Conservation (phyloP, 2,329 filamentous ascomycete species). For the Venturia nashicola region DNA sequence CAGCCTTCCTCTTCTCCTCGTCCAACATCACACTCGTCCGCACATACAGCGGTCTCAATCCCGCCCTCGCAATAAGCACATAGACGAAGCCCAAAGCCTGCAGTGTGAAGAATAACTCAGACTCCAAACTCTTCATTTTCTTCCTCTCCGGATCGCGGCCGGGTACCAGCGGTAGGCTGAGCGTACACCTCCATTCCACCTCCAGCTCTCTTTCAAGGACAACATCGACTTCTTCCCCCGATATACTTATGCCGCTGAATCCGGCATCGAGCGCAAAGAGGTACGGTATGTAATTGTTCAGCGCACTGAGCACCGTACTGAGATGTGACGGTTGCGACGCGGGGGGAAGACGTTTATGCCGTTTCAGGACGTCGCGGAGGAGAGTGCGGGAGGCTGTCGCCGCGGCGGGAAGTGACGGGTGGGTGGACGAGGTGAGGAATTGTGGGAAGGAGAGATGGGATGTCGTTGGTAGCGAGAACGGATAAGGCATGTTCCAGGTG, state of each 20-base stretch:
- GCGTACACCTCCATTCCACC: constrained; percentile 68
- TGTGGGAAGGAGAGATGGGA: constrained; percentile 73
- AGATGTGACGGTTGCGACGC: constrained; percentile 60
- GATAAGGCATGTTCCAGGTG: constrained; percentile 84
- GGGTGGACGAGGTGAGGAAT: constrained; percentile 65
- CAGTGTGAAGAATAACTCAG: constrained; percentile 71
- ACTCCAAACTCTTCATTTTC: constrained; percentile 61
- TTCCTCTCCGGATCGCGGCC: constrained; percentile 54
- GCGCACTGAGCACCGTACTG: constrained; percentile 51
- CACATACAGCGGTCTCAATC: constrained; percentile 58
- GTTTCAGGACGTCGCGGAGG: constrained; percentile 72
- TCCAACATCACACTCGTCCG: background rate
- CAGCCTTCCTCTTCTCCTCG: constrained; percentile 36
- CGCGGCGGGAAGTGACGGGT: constrained; percentile 75
- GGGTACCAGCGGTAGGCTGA: constrained; percentile 37
- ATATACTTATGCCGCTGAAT: constrained; percentile 43
- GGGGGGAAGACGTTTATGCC: constrained; percentile 73
- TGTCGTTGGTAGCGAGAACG: constrained; percentile 79
- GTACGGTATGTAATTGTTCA: constrained; percentile 74
- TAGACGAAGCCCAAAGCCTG: constrained; percentile 66
- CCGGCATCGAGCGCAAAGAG: constrained; percentile 66
- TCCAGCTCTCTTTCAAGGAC: constrained; percentile 56
- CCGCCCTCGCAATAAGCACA: constrained; percentile 57
- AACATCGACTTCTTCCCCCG: constrained; percentile 53
- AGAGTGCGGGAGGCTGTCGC: constrained; percentile 76